Percentiles rank a stretch among this genome's conserved stretches.
phyloP scores from a whole-genome alignment of 139 green algal genomes.

The Desmodesmus armatus region DNA sequence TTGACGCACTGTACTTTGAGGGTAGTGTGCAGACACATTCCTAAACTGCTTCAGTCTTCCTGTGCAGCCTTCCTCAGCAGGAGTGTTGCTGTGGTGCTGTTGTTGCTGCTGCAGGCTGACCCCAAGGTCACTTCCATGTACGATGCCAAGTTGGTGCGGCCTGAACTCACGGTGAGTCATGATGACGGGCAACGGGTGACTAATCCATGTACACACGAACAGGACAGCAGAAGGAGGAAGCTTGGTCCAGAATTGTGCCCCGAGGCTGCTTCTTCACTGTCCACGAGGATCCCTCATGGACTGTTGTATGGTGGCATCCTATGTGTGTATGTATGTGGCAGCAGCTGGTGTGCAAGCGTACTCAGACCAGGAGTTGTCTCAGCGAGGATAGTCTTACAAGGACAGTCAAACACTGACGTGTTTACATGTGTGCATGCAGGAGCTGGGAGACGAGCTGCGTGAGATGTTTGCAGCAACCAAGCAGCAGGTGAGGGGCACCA shows the following conservation, averaged over 20 bases:
- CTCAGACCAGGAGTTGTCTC: neutral
- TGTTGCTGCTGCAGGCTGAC: constrained; percentile 69
- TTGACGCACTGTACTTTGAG: neutral
- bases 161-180: constrained; percentile 29
- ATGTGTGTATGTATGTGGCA: neutral
- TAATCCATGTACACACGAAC: too few species aligned
- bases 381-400: too few species aligned
- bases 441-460: constrained; percentile 58
- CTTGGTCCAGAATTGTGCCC: too few species aligned
- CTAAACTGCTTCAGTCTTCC: too few species aligned
- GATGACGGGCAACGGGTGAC: neutral
- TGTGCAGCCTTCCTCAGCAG: constrained; percentile 97
- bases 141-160: constrained; percentile 57
- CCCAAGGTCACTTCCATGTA: constrained; percentile 80
- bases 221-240: too few species aligned
- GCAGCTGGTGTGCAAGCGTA: neutral
- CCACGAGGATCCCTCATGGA: too few species aligned
- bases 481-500: too few species aligned
- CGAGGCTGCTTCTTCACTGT: too few species aligned
- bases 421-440: neutral
- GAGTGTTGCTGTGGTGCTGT: constrained; percentile 94
- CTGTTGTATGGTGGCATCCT: neutral
- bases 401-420: neutral
- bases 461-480: constrained; percentile 49
- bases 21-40: neutral